Base-by-base conservation (phyloP, 2,329 filamentous ascomycete species). In the Didymella lethalis region DNA sequence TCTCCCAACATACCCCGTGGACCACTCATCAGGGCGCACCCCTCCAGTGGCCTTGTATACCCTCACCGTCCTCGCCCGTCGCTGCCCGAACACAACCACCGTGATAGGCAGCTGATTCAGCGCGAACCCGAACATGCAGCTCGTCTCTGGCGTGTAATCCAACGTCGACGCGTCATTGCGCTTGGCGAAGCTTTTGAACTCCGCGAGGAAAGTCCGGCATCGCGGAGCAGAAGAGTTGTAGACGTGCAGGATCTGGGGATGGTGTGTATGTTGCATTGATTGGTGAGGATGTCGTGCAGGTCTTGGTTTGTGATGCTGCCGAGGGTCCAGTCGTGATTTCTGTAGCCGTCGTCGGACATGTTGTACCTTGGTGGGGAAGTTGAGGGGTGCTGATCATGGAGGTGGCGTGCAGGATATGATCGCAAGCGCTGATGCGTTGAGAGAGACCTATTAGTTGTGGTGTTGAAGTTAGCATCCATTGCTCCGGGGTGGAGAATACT, bases 71-170 rank as follows among this genome's bases (percentile, higher is more conserved):
- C 50, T 46, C 31, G 31, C 50, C 43, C 43, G 40, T 16, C 29
- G 23, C 26, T n/a, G 8, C 18, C 50, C 50, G 3, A 40, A 32
- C 50, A 53, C 40, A n/a, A 40, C 16, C 5, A 53, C 50, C n/a
- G 50, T 40, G 20, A 53, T 53, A 2, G 43, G 43, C 11, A 46
- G 32, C 14, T 53, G 50, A 18, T 47, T 40, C 16, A 32, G 41
- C 32, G 41, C 50, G 40, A 53, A 47, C 43, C 40, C 32, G 51
- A 54, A 54, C 34, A 47, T 41, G 18, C 8, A 53, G 14, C 41
- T 47, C 3, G 51, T 54, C 32, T 54, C 43, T 7, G 32, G n/a
- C 12, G 44, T 47, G 18, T 54, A 54, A 14, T 48, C 18, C 51
- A 54, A 47, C 26, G 23, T 23, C 23, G 20, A 23, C 20, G n/a